Base-by-base conservation (phyloP, 2,329 filamentous ascomycete species). In the Colletotrichum viniferum region DNA sequence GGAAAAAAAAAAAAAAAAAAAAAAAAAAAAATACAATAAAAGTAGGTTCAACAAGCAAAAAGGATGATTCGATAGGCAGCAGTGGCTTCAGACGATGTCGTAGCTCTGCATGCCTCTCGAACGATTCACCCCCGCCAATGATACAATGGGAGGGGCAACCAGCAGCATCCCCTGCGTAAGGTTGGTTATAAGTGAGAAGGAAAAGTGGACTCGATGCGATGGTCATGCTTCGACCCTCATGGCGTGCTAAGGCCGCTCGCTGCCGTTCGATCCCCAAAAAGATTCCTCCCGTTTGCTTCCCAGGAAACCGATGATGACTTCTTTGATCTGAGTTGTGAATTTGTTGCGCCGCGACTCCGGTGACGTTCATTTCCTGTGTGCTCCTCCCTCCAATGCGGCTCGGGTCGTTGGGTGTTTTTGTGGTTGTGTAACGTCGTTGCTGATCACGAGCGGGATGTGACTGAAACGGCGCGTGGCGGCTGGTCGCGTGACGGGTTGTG, bases 151-250 rank as follows among this genome's bases (percentile, higher is more conserved):
- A 52, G 52, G 67, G 63, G 18, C 34, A 28, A 58, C 21, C 52
- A 24, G 64, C 48, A 43, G 28, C 38, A n/a, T 34, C 38, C 64
- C 64, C 64, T 56, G 48, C 62, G 48, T 14, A 13, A 60, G 26
- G 64, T 61, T 14, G 28, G 28, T n/a, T 18, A 18, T 61, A 32
- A n/a, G 56, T 62, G 18, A 63, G 38, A 21, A 52, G 12, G 38
- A 63, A 68, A 75, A 69, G 73, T 60, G 73, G 69, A 13, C 12
- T 60, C 52, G 63, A 48, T 55, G 68, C 43, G 73, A 72, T 68
- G 63, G 63, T 52, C 43, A 52, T 52, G 43, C 43, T 52, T 58
- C 63, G 48, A 73, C 63, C 69, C 32, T 67, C 32, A 68, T 75
- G 69, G 69, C 69, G 69, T 73, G 56, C 58, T 60, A 24, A 28